phyloP scores from a whole-genome alignment of 148 eudicot species.

The Vaccinium macrocarpon region DNA sequence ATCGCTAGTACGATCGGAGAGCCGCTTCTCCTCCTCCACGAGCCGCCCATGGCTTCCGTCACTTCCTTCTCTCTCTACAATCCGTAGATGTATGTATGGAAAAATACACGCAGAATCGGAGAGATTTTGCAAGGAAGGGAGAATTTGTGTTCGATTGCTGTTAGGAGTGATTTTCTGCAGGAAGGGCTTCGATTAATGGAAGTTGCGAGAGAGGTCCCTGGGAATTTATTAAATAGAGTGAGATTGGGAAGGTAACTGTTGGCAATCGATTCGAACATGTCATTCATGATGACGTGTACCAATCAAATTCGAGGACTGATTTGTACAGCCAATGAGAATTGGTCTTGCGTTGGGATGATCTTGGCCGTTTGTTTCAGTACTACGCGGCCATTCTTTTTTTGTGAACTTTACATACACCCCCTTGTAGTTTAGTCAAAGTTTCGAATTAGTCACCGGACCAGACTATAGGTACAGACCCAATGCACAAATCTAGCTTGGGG shows the following conservation, averaged over 20 bases:
- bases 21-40: slow-evolving; percentile 22
- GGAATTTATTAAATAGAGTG: background rate
- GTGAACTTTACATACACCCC: too few relatives aligned
- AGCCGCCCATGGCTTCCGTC: slow-evolving; percentile 23
- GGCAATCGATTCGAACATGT: slow-evolving; percentile 16
- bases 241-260: background rate
- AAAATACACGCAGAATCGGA: background rate
- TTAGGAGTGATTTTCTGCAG: background rate
- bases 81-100: background rate
- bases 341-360: slow-evolving; percentile 25
- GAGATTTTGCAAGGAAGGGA: background rate
- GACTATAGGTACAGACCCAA: too few relatives aligned
- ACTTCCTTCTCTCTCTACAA: background rate
- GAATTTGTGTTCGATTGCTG: background rate
- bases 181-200: background rate
- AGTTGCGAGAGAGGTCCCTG: background rate
- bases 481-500: too few relatives aligned
- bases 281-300: slow-evolving; percentile 38
- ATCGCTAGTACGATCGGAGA: slow-evolving; percentile 25
- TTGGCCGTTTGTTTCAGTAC: background rate
- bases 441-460: too few relatives aligned
- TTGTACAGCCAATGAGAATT: slow-evolving; percentile 12
- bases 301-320: slow-evolving; percentile 16
- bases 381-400: background rate
- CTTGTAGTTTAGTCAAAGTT: too few relatives aligned